phyloP scores from a whole-genome alignment of 805 yeast species.

The Saccharomyces kudriavzevii region DNA sequence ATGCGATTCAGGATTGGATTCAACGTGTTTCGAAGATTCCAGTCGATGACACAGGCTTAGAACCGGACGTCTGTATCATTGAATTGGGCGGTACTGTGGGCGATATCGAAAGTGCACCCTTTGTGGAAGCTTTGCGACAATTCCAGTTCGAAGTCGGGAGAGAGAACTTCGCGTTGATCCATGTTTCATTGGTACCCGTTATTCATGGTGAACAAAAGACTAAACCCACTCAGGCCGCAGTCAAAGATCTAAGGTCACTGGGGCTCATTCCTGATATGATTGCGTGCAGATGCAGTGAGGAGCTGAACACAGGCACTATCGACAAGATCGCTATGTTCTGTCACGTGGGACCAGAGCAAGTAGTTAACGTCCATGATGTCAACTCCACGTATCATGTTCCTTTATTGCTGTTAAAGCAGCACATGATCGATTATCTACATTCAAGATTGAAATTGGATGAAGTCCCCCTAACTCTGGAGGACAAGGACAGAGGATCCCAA shows the following conservation, averaged over 20 bases:
- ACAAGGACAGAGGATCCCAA: constrained; percentile 52
- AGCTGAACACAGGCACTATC: constrained; percentile 71
- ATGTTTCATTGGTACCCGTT: constrained; percentile 94
- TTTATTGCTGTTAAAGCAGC: constrained; percentile 77
- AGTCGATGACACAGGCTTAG: constrained; percentile 81
- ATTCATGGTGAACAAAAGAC: constrained; percentile 99
- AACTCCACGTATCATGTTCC: constrained; percentile 98
- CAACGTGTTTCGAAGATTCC: constrained; percentile 87
- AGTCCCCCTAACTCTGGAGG: constrained; percentile 40
- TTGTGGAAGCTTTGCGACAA: constrained; percentile 97
- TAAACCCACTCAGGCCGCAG: constrained; percentile 98
- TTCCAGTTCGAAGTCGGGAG: constrained; percentile 95
- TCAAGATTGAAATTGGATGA: constrained; percentile 57
- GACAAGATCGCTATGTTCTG: constrained; percentile 98
- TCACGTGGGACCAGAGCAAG: constrained; percentile 96
- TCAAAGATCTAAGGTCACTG: constrained; percentile 87
- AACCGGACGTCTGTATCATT: constrained; percentile 93
- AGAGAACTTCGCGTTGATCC: constrained; percentile 91
- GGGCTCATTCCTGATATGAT: constrained; percentile 95
- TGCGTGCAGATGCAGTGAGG: constrained; percentile 92
- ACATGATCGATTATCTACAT: constrained; percentile 62
- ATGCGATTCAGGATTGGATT: constrained; percentile 97
- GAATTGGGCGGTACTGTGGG: constrained; percentile 99
- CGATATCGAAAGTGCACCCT: constrained; percentile 97
- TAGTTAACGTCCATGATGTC: constrained; percentile 92